phyloP scores from a whole-genome alignment of 768 basidiomycete species.

The Tulasnella sp. region DNA sequence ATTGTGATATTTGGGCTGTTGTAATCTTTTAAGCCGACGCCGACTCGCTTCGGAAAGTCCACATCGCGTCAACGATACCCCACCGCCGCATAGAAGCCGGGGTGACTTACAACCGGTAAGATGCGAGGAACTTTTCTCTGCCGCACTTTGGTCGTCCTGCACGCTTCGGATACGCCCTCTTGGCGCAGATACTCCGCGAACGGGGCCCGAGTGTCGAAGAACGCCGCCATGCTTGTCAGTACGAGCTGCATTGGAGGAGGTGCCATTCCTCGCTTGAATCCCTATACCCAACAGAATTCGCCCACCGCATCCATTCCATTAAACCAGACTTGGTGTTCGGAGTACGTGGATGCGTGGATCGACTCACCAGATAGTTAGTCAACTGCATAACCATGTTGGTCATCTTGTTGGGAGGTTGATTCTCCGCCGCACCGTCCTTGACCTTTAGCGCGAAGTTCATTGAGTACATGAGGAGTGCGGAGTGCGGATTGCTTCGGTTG shows the following conservation, averaged over 20 bases:
- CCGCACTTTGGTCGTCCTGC: neutral
- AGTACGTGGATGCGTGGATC: neutral
- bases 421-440: neutral
- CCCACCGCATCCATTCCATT: neutral
- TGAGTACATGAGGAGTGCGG: slow-evolving; percentile 33
- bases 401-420: neutral
- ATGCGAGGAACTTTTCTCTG: neutral
- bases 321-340: neutral
- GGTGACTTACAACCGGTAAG: neutral
- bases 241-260: neutral
- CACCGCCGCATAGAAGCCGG: too few species aligned
- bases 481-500: slow-evolving; percentile 19
- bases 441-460: slow-evolving; percentile 30
- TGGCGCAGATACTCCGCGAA: neutral
- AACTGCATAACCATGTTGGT: neutral
- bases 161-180: neutral
- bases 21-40: neutral
- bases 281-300: neutral
- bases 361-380: neutral
- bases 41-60: neutral
- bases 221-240: neutral
- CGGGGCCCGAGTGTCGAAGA: neutral
- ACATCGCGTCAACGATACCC: too few species aligned
- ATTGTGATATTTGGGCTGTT: neutral
- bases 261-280: neutral